phyloP scores from a whole-genome alignment of 192 early-diverging fungal genomes.

The Backusella macrospora region DNA sequence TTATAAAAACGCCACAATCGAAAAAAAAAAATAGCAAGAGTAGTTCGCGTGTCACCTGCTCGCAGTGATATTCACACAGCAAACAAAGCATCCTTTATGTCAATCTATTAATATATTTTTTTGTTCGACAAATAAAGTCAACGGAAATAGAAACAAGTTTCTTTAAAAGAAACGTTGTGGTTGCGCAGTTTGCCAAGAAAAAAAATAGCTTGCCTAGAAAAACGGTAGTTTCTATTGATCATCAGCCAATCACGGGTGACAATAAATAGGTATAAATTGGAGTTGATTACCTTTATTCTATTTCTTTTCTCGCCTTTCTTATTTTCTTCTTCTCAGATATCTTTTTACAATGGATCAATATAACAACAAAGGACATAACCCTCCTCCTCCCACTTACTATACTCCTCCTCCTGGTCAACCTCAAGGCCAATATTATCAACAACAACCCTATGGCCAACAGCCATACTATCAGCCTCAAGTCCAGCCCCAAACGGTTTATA shows the following conservation, averaged over 20 bases:
- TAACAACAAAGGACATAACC: constrained; percentile 13
- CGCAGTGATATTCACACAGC: neutral
- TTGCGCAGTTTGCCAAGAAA: constrained; percentile 13
- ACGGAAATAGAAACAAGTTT: neutral
- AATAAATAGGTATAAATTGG: neutral
- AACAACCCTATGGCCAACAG: constrained; percentile 20
- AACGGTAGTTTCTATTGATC: neutral
- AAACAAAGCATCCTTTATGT: constrained; percentile 4
- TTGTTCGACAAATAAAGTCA: neutral
- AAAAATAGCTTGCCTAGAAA: neutral
- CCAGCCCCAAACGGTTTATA: constrained; percentile 34
- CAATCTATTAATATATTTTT: neutral
- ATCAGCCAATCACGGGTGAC: constrained; percentile 9
- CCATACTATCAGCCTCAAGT: constrained; percentile 28
- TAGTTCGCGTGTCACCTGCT: neutral
- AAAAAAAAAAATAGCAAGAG: neutral
- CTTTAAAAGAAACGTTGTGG: neutral
- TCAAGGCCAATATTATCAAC: constrained; percentile 4
- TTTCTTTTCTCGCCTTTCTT: constrained; percentile 2
- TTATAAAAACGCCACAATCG: constrained; percentile 3
- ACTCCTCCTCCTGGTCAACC: constrained; percentile 27
- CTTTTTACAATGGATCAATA: constrained; percentile 11
- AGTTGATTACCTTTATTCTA: constrained; percentile 2
- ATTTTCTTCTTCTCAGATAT: neutral
- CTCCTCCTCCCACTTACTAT: constrained; percentile 11